Evolutionary conservation across 257 asterid genomes (phyloP).

Genomic region (Solanum ahanhuiri): DNA sequence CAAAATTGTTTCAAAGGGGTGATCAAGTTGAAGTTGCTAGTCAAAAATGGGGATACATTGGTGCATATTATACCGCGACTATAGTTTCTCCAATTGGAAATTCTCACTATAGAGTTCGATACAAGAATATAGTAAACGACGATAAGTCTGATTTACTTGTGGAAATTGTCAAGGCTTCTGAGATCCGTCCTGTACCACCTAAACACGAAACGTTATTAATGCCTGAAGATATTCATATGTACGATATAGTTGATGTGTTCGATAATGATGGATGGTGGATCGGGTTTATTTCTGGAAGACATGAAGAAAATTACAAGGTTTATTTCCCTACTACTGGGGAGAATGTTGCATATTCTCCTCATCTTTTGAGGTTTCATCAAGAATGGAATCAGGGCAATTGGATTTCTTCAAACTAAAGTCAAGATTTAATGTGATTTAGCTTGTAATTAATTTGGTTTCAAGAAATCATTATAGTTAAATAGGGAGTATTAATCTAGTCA

Average conservation of each 20-base stretch:
- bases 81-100: not conserved
- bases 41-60: not conserved
- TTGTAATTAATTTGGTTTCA: no score
- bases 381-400: slow-evolving; percentile 6
- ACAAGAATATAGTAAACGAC: not conserved
- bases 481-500: not conserved
- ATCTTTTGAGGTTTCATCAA: slow-evolving; percentile 4
- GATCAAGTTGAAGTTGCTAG: not conserved
- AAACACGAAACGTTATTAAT: not conserved
- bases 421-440: not conserved
- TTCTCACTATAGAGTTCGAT: not conserved
- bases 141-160: not conserved
- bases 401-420: not conserved
- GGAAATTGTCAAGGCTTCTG: not conserved
- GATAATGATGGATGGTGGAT: not conserved
- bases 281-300: not conserved
- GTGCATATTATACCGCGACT: not conserved
- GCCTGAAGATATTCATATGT: not conserved
- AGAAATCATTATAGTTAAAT: no score
- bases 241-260: not conserved
- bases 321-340: slow-evolving; percentile 6
- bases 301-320: not conserved
- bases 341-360: not conserved
- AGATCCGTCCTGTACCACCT: not conserved
- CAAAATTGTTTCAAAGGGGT: not conserved